Evolutionary conservation across 2,329 filamentous ascomycete genomes (phyloP), one percentile per base, ranked within the genome.

Genomic region (Thelonectria blattea): DNA sequence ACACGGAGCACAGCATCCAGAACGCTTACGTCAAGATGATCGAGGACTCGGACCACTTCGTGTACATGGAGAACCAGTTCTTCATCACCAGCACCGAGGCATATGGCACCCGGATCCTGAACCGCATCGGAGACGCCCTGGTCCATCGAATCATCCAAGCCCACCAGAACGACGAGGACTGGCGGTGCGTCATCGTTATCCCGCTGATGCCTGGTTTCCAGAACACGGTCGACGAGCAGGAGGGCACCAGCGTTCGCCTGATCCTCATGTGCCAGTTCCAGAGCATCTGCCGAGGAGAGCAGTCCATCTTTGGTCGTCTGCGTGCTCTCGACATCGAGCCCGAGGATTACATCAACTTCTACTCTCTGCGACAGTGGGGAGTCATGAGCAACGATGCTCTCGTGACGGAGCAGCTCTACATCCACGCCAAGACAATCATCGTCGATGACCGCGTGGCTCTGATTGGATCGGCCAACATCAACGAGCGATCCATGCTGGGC

Each of bases 21-120:
- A 95, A 90, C 65, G 94, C 95, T 3, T 98, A 98, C 72, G 85
- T 96, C 67, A 95, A 96, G 74, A 88, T 96, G 81, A 99, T 99
- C 68, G 90, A 95, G 66, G 90, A 94, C 65, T 97, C 93, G 2
- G 92, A 99, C 49, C 95, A 98, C 75, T 97, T 97, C 71, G 92
- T 98, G 52, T 98, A 99, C 76, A 97, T 98, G 66, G 95, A 99
- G 75, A 99, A 99, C 73, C 95, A 99, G 73, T 99, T 98, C 78
- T 99, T 96, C 80, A 91, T 99, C 75, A 96, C 92, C 37, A 96
- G 92, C 67, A 95, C 91, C 52, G 91, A 95, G 71, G 93, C 93
- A 5, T 88, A 97, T 68, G 91, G 91, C 53, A 91, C 90, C 12
- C 92, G 89, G 73, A 95, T 99, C 64, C 86, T 92, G 74, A 99